A percentile compares a stretch with the other conserved stretches of the same genome.
Conservation (phyloP, 352 stramenopile genomes). For the Globisporangium cederbergense region DNA sequence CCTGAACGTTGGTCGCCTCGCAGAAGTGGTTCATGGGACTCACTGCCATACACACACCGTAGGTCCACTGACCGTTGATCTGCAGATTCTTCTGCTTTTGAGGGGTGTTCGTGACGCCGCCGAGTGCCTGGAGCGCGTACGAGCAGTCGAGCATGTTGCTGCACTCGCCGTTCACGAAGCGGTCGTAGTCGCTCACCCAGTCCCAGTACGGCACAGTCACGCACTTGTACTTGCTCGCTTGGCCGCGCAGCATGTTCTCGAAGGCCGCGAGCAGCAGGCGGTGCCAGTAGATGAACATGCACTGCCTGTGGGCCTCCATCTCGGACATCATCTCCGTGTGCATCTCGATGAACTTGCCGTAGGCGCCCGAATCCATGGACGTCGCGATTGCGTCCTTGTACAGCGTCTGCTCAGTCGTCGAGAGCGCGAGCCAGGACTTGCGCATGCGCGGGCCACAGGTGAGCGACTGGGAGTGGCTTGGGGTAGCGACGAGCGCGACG, state of each 20-base stretch:
- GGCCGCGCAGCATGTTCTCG: conserved; percentile 53
- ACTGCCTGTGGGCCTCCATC: conserved; percentile 34
- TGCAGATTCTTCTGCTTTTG: conserved; percentile 17
- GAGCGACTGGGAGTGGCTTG: conserved; percentile 9
- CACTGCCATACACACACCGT: conserved; percentile 33
- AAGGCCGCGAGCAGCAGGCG: conserved; percentile 44
- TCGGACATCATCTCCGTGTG: conserved; percentile 8
- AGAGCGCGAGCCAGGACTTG: conserved; percentile 22
- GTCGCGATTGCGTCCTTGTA: conserved; percentile 19
- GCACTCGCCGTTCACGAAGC: conserved; percentile 5
- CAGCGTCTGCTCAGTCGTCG: conserved; percentile 15
- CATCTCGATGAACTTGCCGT: conserved; percentile 17
- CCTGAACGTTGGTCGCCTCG: conserved; percentile 23
- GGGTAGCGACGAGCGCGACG: conserved; percentile 11
- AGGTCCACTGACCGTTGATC: conserved; percentile 24
- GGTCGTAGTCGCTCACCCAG: conserved; percentile 12
- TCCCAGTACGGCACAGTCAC: conserved; percentile 54
- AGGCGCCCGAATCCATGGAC: conserved; percentile 25
- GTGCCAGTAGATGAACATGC: conserved; percentile 52
- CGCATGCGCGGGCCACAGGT: conserved; percentile 17
- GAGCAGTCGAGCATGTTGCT: background rate
- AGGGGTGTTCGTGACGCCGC: conserved; percentile 19
- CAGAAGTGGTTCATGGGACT: conserved; percentile 46
- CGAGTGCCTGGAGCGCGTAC: conserved; percentile 35
- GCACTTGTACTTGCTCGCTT: conserved; percentile 23